Evolutionary conservation across 345 rosid genomes (phyloP).

Genomic region (Citrus reticulata): DNA sequence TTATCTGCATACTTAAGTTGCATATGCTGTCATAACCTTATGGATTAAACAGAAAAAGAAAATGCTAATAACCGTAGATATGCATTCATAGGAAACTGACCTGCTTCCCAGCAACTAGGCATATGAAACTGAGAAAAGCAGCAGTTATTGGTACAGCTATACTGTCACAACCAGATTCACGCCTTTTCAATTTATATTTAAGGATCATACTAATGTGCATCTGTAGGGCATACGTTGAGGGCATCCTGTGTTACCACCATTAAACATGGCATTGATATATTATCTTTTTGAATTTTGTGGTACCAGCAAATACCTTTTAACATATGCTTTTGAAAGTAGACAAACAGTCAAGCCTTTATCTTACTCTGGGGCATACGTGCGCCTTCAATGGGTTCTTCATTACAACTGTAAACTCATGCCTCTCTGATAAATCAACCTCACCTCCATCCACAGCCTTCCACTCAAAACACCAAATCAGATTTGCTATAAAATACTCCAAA

Average conservation of each 20-base stretch:
- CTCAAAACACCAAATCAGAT: not conserved
- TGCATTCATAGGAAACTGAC: not conserved
- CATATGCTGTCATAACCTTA: not conserved
- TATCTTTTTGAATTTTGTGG: not conserved
- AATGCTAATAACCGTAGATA: not conserved
- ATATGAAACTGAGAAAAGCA: not conserved
- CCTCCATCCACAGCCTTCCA: slow-evolving; percentile 7
- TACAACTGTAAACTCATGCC: not conserved
- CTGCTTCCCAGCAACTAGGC: not conserved
- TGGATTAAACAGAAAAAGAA: not conserved
- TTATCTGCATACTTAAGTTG: not conserved
- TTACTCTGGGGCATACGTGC: not conserved
- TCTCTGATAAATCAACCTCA: not conserved
- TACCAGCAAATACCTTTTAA: not conserved
- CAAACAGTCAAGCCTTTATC: not conserved
- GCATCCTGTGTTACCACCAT: not conserved
- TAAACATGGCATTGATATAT: too few relatives aligned
- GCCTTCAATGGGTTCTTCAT: slow-evolving; percentile 5
- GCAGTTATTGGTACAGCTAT: not conserved
- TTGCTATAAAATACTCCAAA: slow-evolving; percentile 6
- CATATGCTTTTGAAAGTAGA: not conserved
- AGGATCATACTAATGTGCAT: not conserved
- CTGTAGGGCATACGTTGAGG: not conserved
- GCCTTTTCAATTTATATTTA: not conserved
- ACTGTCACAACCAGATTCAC: not conserved